A percentile compares a stretch with the other conserved stretches of the same genome.
Conservation (phyloP, 2,329 filamentous ascomycete species). For the Fusarium ambrosium region DNA sequence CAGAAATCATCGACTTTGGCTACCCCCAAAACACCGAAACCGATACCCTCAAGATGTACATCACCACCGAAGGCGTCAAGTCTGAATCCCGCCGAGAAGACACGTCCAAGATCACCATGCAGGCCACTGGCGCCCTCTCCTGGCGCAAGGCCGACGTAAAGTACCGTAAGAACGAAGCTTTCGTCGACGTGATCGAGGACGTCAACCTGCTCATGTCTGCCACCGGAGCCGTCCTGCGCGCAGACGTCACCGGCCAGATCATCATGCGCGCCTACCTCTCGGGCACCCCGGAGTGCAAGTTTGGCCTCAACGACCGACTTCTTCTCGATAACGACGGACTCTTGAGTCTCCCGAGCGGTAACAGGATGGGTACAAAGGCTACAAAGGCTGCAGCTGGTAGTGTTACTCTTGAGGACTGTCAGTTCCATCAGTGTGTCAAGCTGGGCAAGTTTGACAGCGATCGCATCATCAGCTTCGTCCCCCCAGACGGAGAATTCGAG, state of each 20-base stretch:
- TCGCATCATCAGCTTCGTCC: conserved; percentile 96
- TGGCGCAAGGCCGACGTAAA: conserved; percentile 98
- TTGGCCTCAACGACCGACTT: conserved; percentile 94
- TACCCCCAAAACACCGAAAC: conserved; percentile 99
- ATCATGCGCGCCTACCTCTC: conserved; percentile 98
- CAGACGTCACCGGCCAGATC: conserved; percentile 97
- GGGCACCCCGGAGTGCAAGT: conserved; percentile 98
- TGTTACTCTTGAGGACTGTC: conserved; percentile 96
- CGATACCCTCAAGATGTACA: conserved; percentile 99
- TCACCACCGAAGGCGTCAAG: conserved; percentile 98
- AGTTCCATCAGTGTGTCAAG: conserved; percentile 99
- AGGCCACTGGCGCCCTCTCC: conserved; percentile 95
- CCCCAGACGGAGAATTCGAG: conserved; percentile 97
- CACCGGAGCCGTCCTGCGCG: conserved; percentile 91
- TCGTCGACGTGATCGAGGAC: conserved; percentile 99
- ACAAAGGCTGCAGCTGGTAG: conserved; percentile 96
- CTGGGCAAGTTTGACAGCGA: conserved; percentile 97
- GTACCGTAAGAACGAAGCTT: conserved; percentile 99
- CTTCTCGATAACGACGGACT: conserved; percentile 85
- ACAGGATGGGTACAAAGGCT: conserved; percentile 84
- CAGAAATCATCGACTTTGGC: conserved; percentile 98
- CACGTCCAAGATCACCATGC: conserved; percentile 98
- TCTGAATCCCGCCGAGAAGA: conserved; percentile 89
- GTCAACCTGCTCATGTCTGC: conserved; percentile 99
- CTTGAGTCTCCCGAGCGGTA: conserved; percentile 77